Evolutionary conservation across 2,329 filamentous ascomycete species (phyloP), one percentile per base, ranked within the genome.

Genomic region (Verticillium longisporum): DNA sequence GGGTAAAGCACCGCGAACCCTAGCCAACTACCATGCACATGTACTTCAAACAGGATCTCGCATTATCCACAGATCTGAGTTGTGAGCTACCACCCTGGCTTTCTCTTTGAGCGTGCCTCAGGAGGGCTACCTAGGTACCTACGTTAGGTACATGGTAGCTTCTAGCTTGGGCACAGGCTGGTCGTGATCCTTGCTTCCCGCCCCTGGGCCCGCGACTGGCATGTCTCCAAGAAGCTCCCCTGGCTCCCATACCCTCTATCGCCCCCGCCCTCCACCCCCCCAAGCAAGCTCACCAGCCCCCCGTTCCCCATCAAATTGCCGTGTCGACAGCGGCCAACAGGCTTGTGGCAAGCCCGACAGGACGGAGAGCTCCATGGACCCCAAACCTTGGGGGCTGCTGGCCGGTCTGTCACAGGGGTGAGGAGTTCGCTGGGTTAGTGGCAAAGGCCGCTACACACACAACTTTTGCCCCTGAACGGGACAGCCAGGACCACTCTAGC

Each of bases 301-400:
- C 37, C 37, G 11, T n/a, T 6, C 41, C 41, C n/a, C 41, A 10
- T 21, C 18, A 26, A 5, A n/a, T 26, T 18, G 41, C 18, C 41
- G n/a, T 50, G 41, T 26, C 55, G 11, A 63, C 65, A 2, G 55
- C 66, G 7, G 67, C 37, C 14, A 74, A 70, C 60, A 67, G 31
- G 69, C 21, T 68, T 71, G 3, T 14, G 21, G 21, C 41, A 18
- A 50, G 41, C 41, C 41, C 41, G 18, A n/a, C n/a, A 11, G 41
- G 41, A 26, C 18, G 6, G 11, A 50, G 21, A 21, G 41, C 18
- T 26, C 41, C 41, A 26, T n/a, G 41, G 41, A 9, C n/a, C 10
- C 41, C 18, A 2, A 26, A n/a, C 18, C 18, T 11, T n/a, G 9
- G n/a, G 9, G n/a, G 15, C 41, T 50, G 18, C 4, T 18, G 18